Percentiles rank a stretch among this genome's conserved stretches.
Conservation (phyloP, 192 early-diverging fungal genomes). For the Dispira simplex region DNA sequence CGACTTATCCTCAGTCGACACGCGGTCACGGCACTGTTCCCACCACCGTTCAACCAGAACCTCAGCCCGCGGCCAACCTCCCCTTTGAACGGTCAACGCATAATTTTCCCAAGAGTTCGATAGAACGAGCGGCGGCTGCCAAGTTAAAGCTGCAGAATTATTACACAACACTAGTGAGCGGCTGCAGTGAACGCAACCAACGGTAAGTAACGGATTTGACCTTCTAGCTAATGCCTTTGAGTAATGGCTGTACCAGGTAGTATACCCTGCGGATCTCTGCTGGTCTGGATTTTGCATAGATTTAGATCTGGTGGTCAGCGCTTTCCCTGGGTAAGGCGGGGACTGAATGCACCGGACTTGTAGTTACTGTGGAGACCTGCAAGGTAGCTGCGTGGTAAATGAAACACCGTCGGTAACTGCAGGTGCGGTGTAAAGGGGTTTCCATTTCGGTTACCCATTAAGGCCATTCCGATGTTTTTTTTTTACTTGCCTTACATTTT, state of each 20-base stretch:
- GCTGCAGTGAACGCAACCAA: constrained; percentile 74
- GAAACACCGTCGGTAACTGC: background rate
- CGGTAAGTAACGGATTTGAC: constrained; percentile 23
- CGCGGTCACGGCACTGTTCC: no score
- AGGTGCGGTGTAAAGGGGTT: background rate
- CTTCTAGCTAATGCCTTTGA: background rate
- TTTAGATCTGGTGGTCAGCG: background rate
- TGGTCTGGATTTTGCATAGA: background rate
- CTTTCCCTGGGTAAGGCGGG: background rate
- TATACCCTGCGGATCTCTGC: background rate
- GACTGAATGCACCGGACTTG: background rate
- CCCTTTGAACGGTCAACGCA: constrained; percentile 8
- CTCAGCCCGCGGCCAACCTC: background rate
- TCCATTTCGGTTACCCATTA: constrained; percentile 1
- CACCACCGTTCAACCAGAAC: no score
- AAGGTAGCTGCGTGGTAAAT: no score
- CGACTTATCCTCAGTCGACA: no score
- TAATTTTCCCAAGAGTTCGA: constrained; percentile 10
- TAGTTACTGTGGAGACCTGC: background rate
- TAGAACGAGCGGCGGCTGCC: constrained; percentile 79
- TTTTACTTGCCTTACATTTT: constrained; percentile 6
- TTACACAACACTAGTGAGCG: constrained; percentile 76
- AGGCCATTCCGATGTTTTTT: background rate
- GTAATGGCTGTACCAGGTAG: background rate
- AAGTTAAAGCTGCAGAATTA: constrained; percentile 87